Evolutionary conservation across 1,284 basidiomycete genomes (phyloP).

Genomic region (Trametes sp.): DNA sequence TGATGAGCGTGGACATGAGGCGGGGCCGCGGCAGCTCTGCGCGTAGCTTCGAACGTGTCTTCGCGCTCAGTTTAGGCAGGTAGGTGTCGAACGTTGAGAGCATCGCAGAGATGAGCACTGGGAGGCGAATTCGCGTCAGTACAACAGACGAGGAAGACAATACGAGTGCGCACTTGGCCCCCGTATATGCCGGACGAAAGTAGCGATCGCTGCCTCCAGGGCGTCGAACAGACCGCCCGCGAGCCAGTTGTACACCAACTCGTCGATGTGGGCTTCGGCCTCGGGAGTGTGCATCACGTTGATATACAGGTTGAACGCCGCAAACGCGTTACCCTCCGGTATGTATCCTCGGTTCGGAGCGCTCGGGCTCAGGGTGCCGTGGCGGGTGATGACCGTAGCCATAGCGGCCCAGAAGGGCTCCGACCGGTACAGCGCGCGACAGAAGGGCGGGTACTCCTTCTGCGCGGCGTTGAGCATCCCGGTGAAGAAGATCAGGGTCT

Average conservation of each 20-base stretch:
- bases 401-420: conserved; percentile 13
- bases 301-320: conserved; percentile 3
- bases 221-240: conserved; percentile 14
- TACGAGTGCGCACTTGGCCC: background rate
- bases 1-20: background rate
- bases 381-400: conserved; percentile 1
- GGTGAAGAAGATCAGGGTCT: conserved; percentile 12
- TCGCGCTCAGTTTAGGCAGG: conserved; percentile 12
- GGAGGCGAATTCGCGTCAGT: background rate
- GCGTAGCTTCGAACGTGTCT: conserved; percentile 13
- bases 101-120: conserved; percentile 15
- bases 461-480: background rate
- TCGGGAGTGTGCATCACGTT: conserved; percentile 4
- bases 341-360: background rate
- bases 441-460: conserved; percentile 10
- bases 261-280: conserved; percentile 6
- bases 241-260: conserved; percentile 17
- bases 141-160: too few species aligned
- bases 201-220: conserved; percentile 6
- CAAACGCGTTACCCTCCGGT: conserved; percentile 7
- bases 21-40: conserved; percentile 14
- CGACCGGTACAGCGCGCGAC: conserved; percentile 16
- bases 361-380: background rate
- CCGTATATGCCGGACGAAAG: background rate
- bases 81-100: conserved; percentile 6